Evolutionary conservation across 176 grass and related monocot genomes (phyloP), one percentile per base, ranked within the genome.

Genomic region (Melocanna baccifera): DNA sequence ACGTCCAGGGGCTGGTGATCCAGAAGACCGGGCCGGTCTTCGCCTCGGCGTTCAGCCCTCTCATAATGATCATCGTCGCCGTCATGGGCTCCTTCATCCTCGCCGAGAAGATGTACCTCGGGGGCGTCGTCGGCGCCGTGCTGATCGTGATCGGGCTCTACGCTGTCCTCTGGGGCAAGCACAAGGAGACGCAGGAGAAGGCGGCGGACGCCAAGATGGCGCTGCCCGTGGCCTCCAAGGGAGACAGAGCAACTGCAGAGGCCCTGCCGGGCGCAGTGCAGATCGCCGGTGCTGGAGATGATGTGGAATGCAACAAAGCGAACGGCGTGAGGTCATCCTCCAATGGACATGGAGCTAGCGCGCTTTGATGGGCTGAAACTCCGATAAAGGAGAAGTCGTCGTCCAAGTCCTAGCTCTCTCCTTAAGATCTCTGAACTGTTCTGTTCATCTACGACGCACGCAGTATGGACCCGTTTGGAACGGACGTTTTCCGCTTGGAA

Each of bases 11-110:
- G 9, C 67, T 93, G 28, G 96, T 98, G 79, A 93, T 98, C 47
- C 62, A 92, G 85, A 94, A 80, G 72, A 95, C 72, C 7, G 96
- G 96, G 16, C 96, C 96, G 18, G 96, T 98, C 66, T 98, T 98
- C 78, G 96, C 96, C 19, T 95, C 96, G 40, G 96, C 96, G 73
- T 98, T 98, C 89, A 98, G 93, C 89, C 96, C 96, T 69, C 89
- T 98, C 0, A 98, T 98, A 91, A 98, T 98, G 93, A 95, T 98
- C 87, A 93, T 98, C 79, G 96, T 98, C 62, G 96, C 96, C 20
- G 85, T 87, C 82, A 98, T 98, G 93, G 91, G 93, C 0, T 93
- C 93, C 36, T 95, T 98, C 83, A 98, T 98, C 91, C 89, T 98
- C 12, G 34, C 91, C 34, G 96, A 95, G 86, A 89, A 92, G 62